Percentiles rank a stretch among this genome's conserved stretches.
Conservation (phyloP, 2,329 filamentous ascomycete species). For the Dactylella cylindrospora region DNA sequence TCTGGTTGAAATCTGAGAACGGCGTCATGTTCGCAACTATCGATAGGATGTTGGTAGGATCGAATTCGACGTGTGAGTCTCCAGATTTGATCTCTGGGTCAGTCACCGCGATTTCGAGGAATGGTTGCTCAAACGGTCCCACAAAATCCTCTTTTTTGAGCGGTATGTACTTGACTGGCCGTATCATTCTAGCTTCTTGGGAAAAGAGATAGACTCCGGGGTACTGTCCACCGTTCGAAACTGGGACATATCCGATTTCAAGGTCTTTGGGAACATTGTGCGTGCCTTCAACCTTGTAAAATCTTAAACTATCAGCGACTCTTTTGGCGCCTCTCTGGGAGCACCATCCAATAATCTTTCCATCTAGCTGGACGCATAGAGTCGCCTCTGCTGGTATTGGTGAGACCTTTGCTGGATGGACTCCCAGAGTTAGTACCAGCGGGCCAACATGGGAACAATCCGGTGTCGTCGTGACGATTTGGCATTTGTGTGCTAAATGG, state of each 20-base stretch:
- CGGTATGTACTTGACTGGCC: conserved; percentile 88
- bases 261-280: conserved; percentile 78
- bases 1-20: conserved; percentile 98
- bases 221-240: conserved; percentile 88
- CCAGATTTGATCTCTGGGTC: conserved; percentile 84
- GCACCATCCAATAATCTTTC: conserved; percentile 86
- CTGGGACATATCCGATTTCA: conserved; percentile 88
- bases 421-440: conserved; percentile 75
- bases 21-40: conserved; percentile 98
- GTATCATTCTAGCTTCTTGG: conserved; percentile 78
- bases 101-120: conserved; percentile 96
- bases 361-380: conserved; percentile 86
- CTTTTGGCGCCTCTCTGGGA: conserved; percentile 76
- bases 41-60: conserved; percentile 93
- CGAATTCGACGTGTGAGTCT: conserved; percentile 86
- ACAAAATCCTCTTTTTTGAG: conserved; percentile 84
- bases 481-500: conserved; percentile 92
- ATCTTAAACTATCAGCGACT: conserved; percentile 82
- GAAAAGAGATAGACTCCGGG: conserved; percentile 94
- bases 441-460: conserved; percentile 74
- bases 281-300: conserved; percentile 91
- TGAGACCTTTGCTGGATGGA: conserved; percentile 65
- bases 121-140: conserved; percentile 92
- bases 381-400: conserved; percentile 79
- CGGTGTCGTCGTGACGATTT: conserved; percentile 73